Conservation (phyloP, 2,329 filamentous ascomycete species). For the Nemania sp. region DNA sequence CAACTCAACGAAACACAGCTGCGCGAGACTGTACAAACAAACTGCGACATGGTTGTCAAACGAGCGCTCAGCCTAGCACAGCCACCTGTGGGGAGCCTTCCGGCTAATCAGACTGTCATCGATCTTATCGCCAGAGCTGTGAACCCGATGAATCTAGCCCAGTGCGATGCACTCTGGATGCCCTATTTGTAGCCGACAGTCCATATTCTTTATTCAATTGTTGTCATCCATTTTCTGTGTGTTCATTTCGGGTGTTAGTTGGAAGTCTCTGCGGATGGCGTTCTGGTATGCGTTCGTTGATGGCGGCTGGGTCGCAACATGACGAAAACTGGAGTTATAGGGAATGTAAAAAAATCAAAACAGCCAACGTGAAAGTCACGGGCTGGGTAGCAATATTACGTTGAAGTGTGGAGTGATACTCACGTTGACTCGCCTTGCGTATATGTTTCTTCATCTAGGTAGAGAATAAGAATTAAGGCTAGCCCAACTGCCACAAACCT, state of each 20-base stretch:
- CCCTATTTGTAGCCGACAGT: slow-evolving; percentile 71
- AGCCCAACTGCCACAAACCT: too few species aligned
- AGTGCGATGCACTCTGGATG: slow-evolving; percentile 97
- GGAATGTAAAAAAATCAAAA: neutral
- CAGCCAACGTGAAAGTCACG: neutral
- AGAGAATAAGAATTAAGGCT: neutral
- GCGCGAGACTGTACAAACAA: slow-evolving; percentile 78
- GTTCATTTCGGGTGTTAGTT: neutral
- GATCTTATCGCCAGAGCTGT: slow-evolving; percentile 92
- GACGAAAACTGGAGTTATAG: slow-evolving; percentile 2
- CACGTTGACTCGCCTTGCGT: too few species aligned
- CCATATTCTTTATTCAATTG: neutral
- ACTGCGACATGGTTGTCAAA: slow-evolving; percentile 91
- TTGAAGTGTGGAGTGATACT: too few species aligned
- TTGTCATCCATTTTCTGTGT: neutral
- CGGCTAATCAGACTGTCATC: slow-evolving; percentile 95
- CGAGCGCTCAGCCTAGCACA: slow-evolving; percentile 84
- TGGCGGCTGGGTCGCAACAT: neutral
- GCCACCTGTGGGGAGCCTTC: slow-evolving; percentile 76
- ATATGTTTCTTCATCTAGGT: too few species aligned
- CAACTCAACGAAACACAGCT: slow-evolving; percentile 69
- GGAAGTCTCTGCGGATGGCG: neutral
- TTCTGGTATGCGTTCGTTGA: neutral
- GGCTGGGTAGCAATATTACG: neutral
- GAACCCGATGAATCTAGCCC: slow-evolving; percentile 84